Conservation (phyloP, 352 stramenopile species). For the Stephanocyclus meneghinianus region DNA sequence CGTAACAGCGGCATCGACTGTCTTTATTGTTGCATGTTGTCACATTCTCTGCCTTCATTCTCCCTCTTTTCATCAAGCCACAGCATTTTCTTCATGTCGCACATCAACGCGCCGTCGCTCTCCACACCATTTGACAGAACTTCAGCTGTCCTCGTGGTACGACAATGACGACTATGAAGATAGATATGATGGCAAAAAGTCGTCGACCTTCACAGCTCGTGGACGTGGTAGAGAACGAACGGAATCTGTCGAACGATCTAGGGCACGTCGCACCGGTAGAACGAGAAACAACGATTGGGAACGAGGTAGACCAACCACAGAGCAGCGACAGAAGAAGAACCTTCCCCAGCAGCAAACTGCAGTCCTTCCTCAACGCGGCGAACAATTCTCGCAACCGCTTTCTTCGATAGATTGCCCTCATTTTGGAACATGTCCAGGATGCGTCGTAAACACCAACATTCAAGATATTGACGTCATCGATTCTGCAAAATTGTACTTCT, state of each 20-base stretch:
- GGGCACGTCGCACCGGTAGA: background rate
- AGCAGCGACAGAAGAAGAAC: background rate
- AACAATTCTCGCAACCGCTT: background rate
- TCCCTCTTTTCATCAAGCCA: background rate
- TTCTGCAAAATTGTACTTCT: constrained; percentile 74
- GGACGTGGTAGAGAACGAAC: constrained; percentile 7
- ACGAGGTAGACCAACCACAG: background rate
- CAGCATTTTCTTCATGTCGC: background rate
- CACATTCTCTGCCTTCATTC: background rate
- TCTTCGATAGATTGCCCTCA: constrained; percentile 52
- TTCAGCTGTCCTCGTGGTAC: constrained; percentile 4
- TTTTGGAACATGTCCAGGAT: constrained; percentile 75
- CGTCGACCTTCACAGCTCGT: background rate
- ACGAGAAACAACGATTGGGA: constrained; percentile 1
- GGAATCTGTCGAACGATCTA: background rate
- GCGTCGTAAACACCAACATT: constrained; percentile 51
- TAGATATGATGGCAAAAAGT: background rate
- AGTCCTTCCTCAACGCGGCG: background rate
- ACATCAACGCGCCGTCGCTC: background rate
- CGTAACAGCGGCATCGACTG: background rate
- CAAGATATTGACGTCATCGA: constrained; percentile 57
- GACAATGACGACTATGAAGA: constrained; percentile 4
- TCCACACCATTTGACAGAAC: background rate
- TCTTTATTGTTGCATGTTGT: background rate
- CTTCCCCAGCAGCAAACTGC: background rate